Evolutionary conservation across 768 basidiomycete species (phyloP).

Genomic region (Boletus patriciae): DNA sequence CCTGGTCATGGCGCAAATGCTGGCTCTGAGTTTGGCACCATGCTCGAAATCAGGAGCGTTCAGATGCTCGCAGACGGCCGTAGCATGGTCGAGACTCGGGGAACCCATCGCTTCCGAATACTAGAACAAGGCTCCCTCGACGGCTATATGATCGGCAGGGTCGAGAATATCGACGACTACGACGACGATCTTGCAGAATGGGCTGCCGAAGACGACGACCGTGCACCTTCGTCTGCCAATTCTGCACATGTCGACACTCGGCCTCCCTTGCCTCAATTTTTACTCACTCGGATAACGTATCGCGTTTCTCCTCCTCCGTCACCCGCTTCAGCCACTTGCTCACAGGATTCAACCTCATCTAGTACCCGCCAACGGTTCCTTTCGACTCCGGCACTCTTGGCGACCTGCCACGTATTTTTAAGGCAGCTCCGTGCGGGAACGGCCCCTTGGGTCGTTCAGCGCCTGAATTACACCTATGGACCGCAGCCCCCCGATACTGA

Average conservation of each 20-base stretch:
- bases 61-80: conserved; percentile 89
- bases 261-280: conserved; percentile 11
- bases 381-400: conserved; percentile 41
- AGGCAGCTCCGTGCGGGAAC: conserved; percentile 62
- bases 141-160: conserved; percentile 84
- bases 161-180: conserved; percentile 57
- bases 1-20: conserved; percentile 18
- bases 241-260: background rate
- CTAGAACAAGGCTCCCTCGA: conserved; percentile 82
- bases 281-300: conserved; percentile 16
- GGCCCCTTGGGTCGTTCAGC: conserved; percentile 92
- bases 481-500: conserved; percentile 63
- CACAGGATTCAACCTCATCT: conserved; percentile 4
- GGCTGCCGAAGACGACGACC: conserved; percentile 17
- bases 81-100: conserved; percentile 78
- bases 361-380: conserved; percentile 5
- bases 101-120: conserved; percentile 75
- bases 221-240: conserved; percentile 11
- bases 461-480: conserved; percentile 77
- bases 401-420: conserved; percentile 60
- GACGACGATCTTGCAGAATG: conserved; percentile 36
- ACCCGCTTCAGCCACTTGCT: background rate
- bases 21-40: conserved; percentile 76
- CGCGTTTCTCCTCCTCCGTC: conserved; percentile 11
- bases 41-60: conserved; percentile 85